phyloP scores from a whole-genome alignment of 2,329 filamentous ascomycete species.

The Xylariaceae sp. region DNA sequence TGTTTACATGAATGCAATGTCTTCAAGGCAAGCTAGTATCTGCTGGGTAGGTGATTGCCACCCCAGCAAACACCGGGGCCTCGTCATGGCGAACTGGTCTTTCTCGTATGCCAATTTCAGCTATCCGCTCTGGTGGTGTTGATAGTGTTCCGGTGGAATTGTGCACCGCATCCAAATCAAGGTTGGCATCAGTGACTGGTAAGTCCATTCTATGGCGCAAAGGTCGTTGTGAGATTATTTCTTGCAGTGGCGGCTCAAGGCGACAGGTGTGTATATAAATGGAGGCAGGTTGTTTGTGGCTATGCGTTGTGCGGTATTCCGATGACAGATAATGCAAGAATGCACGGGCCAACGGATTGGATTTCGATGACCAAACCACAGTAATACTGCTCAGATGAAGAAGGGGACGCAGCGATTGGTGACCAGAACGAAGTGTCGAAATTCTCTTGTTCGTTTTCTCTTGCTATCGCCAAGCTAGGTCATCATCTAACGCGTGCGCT shows the following conservation, averaged over 20 bases:
- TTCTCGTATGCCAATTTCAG: no score
- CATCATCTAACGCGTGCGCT: slow-evolving; percentile 59
- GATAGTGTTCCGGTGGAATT: no score
- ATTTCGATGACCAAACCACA: slow-evolving; percentile 25
- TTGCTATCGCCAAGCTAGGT: slow-evolving; percentile 78
- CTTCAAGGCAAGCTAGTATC: slow-evolving; percentile 11
- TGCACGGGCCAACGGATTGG: slow-evolving; percentile 21
- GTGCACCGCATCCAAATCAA: slow-evolving; percentile 3
- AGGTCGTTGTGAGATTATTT: no score
- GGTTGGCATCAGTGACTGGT: no score
- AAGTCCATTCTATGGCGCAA: slow-evolving; percentile 12
- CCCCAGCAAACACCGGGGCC: slow-evolving; percentile 19
- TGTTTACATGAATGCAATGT: slow-evolving; percentile 8
- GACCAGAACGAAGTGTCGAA: slow-evolving; percentile 42
- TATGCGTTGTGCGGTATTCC: slow-evolving; percentile 18
- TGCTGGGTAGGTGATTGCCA: slow-evolving; percentile 16
- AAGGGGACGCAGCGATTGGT: slow-evolving; percentile 41
- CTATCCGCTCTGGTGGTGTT: no score
- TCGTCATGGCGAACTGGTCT: slow-evolving; percentile 7
- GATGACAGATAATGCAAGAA: slow-evolving; percentile 19
- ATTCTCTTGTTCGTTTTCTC: slow-evolving; percentile 40
- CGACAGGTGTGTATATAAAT: no score
- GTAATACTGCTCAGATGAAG: slow-evolving; percentile 37
- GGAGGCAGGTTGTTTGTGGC: slow-evolving; percentile 8
- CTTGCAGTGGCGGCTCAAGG: no score